Evolutionary conservation across 1,284 basidiomycete genomes (phyloP).

Genomic region (Pisolithus thermaeus): DNA sequence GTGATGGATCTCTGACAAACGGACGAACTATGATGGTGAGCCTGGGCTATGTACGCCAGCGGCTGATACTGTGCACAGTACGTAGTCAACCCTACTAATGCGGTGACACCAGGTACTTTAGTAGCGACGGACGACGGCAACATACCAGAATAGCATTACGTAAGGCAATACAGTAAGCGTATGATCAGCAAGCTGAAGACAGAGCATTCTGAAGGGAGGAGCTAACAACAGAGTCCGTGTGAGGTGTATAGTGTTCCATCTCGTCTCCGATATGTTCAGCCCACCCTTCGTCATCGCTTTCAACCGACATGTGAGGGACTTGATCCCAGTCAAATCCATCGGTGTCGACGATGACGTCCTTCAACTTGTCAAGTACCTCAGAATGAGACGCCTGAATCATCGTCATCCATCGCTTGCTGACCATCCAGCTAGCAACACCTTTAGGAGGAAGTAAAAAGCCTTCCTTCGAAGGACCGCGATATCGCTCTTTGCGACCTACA

Average conservation of each 20-base stretch:
- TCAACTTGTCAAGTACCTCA: conserved; percentile 39
- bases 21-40: not conserved
- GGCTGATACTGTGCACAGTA: too few species aligned
- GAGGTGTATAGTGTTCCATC: conserved; percentile 12
- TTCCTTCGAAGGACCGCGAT: conserved; percentile 52
- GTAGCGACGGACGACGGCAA: too few species aligned
- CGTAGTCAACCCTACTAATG: too few species aligned
- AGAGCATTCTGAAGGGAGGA: conserved; percentile 18
- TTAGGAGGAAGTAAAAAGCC: conserved; percentile 53
- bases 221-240: conserved; percentile 1
- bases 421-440: conserved; percentile 67
- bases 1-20: not conserved
- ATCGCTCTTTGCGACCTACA: conserved; percentile 47
- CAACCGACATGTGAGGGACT: conserved; percentile 48
- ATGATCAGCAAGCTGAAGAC: conserved; percentile 10
- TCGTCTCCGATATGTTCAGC: not conserved
- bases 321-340: conserved; percentile 43
- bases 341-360: conserved; percentile 40
- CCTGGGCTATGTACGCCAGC: not conserved
- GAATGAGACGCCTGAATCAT: conserved; percentile 35
- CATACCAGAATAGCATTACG: too few species aligned
- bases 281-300: conserved; percentile 41
- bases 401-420: conserved; percentile 57
- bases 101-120: too few species aligned
- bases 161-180: not conserved